These are phyloP conservation scores for Telopea speciosissima DNA, from an alignment of 177 flowering plant genomes.

Conservation along the genomic window DNA sequence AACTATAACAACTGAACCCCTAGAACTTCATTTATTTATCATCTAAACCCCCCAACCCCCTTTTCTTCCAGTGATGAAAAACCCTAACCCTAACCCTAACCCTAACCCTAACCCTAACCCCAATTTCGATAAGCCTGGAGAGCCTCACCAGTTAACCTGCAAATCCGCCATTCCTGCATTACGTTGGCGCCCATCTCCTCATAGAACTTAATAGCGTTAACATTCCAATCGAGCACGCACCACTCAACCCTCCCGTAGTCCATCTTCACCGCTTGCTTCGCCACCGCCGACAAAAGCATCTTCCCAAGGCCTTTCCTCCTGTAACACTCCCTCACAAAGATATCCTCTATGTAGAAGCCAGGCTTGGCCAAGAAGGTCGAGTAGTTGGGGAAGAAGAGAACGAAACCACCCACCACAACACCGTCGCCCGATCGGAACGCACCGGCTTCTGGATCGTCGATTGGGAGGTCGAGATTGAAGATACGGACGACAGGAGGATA, in stretches of 20 bases:
- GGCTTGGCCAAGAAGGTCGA: constrained; percentile 77
- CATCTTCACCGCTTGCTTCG: constrained; percentile 75
- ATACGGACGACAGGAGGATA: constrained; percentile 15
- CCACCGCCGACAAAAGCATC: constrained; percentile 76
- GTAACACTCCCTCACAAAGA: constrained; percentile 82
- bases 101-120: constrained; percentile 5
- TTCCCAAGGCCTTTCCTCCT: constrained; percentile 78
- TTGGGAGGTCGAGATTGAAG: constrained; percentile 30
- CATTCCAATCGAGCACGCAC: constrained; percentile 91
- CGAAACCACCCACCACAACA: constrained; percentile 70
- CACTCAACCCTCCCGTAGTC: constrained; percentile 86
- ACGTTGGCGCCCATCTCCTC: constrained; percentile 84
- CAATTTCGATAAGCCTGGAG: constrained; percentile 44
- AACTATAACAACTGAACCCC: no score
- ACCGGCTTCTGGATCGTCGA: constrained; percentile 48
- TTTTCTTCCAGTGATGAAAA: background rate
- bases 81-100: no score
- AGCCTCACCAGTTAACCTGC: constrained; percentile 67
- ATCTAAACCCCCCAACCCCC: background rate
- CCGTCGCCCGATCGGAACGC: constrained; percentile 25
- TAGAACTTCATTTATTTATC: no score
- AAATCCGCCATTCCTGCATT: constrained; percentile 71
- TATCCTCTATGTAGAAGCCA: constrained; percentile 82
- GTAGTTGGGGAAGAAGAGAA: constrained; percentile 79
- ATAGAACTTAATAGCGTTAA: constrained; percentile 76